Base-by-base conservation (phyloP, 2,329 filamentous ascomycete species). In the Hypomyces perniciosus region DNA sequence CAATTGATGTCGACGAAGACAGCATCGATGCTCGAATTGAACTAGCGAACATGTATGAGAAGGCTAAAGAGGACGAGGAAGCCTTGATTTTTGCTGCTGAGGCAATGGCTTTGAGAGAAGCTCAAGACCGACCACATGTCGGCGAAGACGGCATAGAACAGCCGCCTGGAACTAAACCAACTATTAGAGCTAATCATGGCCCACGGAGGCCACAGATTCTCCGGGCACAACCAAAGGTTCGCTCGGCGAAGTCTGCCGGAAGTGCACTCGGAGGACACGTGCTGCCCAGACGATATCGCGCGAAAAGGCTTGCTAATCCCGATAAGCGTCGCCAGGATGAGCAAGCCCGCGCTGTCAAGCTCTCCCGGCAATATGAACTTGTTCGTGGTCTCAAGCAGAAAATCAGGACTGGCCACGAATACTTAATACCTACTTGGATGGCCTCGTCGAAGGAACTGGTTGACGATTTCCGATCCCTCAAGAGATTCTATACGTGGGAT, bases 21-120 rank as follows among this genome's bases (percentile, higher is more conserved):
- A 84, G 86, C 52, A 83, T 92, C 44, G 85, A 90, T 55, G 88
- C 89, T 37, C 84, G 89, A 37, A 82, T 88, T 30, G 82, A 89
- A 59, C 75, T 96, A 8, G 89, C 89, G 9, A 90, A 87, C 60
- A 81, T 96, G 66, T 96, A 95, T 62, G 89, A 95, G 64, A 82
- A 78, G 56, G 79, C 79, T 41, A 84, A 84, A 55, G 81, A 85
- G 69, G 83, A 80, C 26, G 86, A 90, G 60, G 83, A 89, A 61
- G 90, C 90, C 1, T 80, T 90, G 52, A 83, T 86, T 53, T 80
- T 90, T 46, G 82, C 88, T 44, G 86, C 85, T 33, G 86, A 95
- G 64, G 84, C 88, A 7, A 79, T 92, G 58, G 75, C 81, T 31
- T 71, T 90, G 26, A 79, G 79, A 55, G 77, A 78, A 51, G 70